Conservation (phyloP, 176 grass and related monocot genomes). For the Alopecurus myosuroides region DNA sequence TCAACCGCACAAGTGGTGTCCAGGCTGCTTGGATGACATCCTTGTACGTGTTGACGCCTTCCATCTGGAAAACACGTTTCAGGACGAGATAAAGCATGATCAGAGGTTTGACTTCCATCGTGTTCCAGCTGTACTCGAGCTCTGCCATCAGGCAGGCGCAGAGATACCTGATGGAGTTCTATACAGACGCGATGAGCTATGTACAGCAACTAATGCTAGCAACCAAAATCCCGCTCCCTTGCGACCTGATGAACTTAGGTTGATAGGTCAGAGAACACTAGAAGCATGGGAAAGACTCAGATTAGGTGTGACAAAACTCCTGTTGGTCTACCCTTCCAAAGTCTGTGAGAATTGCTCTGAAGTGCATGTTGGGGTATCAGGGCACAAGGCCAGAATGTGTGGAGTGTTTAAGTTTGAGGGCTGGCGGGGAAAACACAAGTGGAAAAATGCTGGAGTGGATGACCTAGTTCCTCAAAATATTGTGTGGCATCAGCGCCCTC, state of each 20-base stretch:
- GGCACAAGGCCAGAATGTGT: slow-evolving; percentile 82
- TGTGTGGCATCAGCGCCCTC: slow-evolving; percentile 80
- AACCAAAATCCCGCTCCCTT: slow-evolving; percentile 6
- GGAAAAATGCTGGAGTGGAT: slow-evolving; percentile 73
- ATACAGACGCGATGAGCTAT: not conserved
- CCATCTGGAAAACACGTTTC: slow-evolving; percentile 59
- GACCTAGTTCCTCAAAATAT: slow-evolving; percentile 71
- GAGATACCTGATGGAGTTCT: slow-evolving; percentile 37
- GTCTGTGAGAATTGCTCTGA: slow-evolving; percentile 80
- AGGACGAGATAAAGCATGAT: slow-evolving; percentile 76
- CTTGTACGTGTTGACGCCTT: slow-evolving; percentile 64
- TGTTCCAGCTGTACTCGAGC: slow-evolving; percentile 71
- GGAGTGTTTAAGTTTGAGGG: slow-evolving; percentile 78
- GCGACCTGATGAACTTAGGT: slow-evolving; percentile 33
- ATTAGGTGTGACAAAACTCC: slow-evolving; percentile 66
- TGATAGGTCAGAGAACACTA: slow-evolving; percentile 61
- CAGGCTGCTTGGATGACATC: slow-evolving; percentile 58
- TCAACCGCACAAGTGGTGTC: slow-evolving; percentile 48
- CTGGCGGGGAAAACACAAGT: slow-evolving; percentile 76
- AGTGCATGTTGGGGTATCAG: slow-evolving; percentile 73
- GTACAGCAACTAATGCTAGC: not conserved
- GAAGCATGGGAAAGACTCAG: slow-evolving; percentile 84
- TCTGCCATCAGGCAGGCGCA: slow-evolving; percentile 85
- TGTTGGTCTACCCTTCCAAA: slow-evolving; percentile 84
- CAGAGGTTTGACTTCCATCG: slow-evolving; percentile 71